These are phyloP conservation scores for Flaveria robusta DNA, from an alignment of 129 eudicot genomes.

Conservation along the genomic window DNA sequence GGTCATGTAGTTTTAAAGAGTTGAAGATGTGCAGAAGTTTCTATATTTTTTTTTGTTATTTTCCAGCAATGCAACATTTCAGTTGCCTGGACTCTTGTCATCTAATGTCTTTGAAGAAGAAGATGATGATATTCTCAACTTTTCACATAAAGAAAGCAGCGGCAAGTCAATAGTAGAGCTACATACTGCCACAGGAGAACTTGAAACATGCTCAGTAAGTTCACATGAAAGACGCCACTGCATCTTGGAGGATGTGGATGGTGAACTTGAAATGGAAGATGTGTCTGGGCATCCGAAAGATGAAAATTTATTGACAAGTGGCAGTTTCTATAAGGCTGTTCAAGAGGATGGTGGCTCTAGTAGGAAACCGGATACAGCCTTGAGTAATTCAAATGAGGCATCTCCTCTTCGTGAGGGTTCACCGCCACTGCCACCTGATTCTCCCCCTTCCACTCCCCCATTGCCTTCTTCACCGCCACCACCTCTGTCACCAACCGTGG, in stretches of 20 bases:
- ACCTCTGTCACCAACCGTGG: constrained; percentile 44
- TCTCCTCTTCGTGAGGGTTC: constrained; percentile 64
- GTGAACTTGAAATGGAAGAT: constrained; percentile 99
- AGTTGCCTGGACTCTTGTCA: constrained; percentile 73
- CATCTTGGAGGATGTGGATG: constrained; percentile 90
- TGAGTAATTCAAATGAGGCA: constrained; percentile 35
- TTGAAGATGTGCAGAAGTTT: constrained; percentile 9
- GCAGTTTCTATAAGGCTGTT: constrained; percentile 37
- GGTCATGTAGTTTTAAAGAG: background rate
- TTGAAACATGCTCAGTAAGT: constrained; percentile 46
- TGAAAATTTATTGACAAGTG: constrained; percentile 40
- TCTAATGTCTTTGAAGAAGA: constrained; percentile 71
- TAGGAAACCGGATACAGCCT: constrained; percentile 35
- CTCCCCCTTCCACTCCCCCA: constrained; percentile 89
- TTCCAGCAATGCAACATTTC: constrained; percentile 84
- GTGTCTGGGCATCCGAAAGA: constrained; percentile 73
- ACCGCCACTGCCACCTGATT: constrained; percentile 78
- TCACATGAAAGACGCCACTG: constrained; percentile 82
- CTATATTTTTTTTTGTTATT: constrained; percentile 5
- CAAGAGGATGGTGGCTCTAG: constrained; percentile 33
- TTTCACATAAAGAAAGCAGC: constrained; percentile 43
- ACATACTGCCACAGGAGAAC: constrained; percentile 41
- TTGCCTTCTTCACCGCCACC: constrained; percentile 84
- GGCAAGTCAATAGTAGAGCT: constrained; percentile 40
- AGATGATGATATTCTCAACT: constrained; percentile 48